phyloP scores from a whole-genome alignment of 179 eudicot genomes.

The Silene noctiflora region DNA sequence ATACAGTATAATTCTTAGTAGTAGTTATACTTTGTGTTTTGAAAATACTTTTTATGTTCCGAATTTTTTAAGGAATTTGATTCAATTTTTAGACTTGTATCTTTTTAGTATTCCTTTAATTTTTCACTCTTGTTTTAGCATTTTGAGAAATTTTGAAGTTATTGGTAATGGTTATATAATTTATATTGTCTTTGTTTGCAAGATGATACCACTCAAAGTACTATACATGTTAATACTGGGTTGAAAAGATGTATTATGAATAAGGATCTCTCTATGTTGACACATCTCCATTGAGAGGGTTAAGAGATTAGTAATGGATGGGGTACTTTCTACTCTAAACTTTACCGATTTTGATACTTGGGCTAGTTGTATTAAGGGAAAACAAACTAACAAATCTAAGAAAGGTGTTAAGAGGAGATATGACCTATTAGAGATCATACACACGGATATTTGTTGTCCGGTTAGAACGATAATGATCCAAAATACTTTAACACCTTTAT shows the following conservation, averaged over 20 bases:
- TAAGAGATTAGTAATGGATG: neutral
- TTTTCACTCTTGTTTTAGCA: constrained; percentile 9
- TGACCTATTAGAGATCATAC: too few relatives aligned
- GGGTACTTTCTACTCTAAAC: constrained; percentile 19
- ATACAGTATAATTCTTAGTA: constrained; percentile 17
- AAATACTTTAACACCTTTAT: constrained; percentile 2
- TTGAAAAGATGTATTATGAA: too few relatives aligned
- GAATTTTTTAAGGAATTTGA: neutral
- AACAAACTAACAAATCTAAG: too few relatives aligned
- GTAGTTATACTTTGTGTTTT: constrained; percentile 17
- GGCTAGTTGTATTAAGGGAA: too few relatives aligned
- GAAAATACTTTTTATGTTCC: neutral
- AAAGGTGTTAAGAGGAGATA: too few relatives aligned
- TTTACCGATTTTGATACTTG: neutral
- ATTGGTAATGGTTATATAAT: neutral
- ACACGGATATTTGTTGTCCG: too few relatives aligned
- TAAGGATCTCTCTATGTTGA: too few relatives aligned
- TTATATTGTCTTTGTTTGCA: neutral
- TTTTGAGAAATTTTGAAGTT: constrained; percentile 5
- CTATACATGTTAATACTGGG: too few relatives aligned
- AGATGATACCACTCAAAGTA: neutral
- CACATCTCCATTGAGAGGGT: neutral
- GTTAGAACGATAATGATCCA: too few relatives aligned
- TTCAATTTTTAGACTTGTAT: constrained; percentile 24
- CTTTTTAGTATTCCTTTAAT: constrained; percentile 12